Percentiles rank a stretch among this genome's conserved stretches.
phyloP scores from a whole-genome alignment of 352 stramenopile species.

The Phytophthora ohioensis region DNA sequence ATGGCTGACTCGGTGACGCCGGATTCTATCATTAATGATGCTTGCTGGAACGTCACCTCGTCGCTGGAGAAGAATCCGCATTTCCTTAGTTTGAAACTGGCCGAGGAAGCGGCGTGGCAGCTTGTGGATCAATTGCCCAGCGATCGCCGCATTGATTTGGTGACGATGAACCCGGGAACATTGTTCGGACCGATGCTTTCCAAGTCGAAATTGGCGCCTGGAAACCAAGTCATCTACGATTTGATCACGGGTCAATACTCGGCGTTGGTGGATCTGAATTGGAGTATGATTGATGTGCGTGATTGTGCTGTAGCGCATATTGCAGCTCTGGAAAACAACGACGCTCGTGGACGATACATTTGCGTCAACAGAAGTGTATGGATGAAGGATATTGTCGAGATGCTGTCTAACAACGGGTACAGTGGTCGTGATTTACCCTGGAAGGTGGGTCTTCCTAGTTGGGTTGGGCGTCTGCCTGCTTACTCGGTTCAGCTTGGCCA shows the following conservation, averaged over 20 bases:
- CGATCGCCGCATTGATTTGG: slow-evolving; percentile 84
- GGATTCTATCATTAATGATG: slow-evolving; percentile 86
- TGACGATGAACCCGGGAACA: slow-evolving; percentile 89
- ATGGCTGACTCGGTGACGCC: slow-evolving; percentile 85
- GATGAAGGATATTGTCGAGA: slow-evolving; percentile 92
- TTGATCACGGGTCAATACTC: slow-evolving; percentile 89
- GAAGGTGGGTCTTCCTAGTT: slow-evolving; percentile 81
- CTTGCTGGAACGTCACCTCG: slow-evolving; percentile 88
- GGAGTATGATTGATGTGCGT: slow-evolving; percentile 87
- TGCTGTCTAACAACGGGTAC: slow-evolving; percentile 84
- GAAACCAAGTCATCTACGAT: slow-evolving; percentile 91
- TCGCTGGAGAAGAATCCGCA: slow-evolving; percentile 88
- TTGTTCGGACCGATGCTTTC: slow-evolving; percentile 84
- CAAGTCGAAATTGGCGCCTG: slow-evolving; percentile 84
- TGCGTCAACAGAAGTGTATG: slow-evolving; percentile 87
- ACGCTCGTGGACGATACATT: slow-evolving; percentile 86
- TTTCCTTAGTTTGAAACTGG: slow-evolving; percentile 89
- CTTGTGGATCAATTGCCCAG: slow-evolving; percentile 87
- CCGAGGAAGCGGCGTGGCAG: slow-evolving; percentile 89
- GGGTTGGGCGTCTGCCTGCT: slow-evolving; percentile 84
- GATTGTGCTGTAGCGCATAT: slow-evolving; percentile 87
- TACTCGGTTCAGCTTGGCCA: slow-evolving; percentile 89
- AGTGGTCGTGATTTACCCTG: slow-evolving; percentile 89
- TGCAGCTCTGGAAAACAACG: slow-evolving; percentile 83
- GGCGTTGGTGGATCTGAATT: slow-evolving; percentile 89